These are phyloP conservation scores for Monilinia vaccinii-corymbosi DNA, from an alignment of 2,329 filamentous ascomycete species.

Conservation along the genomic window DNA sequence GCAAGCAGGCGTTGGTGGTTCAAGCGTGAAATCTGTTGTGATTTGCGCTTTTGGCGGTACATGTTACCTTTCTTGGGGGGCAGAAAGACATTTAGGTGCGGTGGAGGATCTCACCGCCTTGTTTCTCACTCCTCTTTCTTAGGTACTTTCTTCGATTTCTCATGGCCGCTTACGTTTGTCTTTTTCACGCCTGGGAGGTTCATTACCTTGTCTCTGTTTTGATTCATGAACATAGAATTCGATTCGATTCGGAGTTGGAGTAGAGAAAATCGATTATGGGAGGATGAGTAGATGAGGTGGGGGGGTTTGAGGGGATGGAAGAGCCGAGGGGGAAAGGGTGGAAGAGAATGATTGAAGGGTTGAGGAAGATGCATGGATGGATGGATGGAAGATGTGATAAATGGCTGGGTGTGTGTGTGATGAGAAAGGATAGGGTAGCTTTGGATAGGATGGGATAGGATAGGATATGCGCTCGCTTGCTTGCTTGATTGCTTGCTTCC, in stretches of 20 bases:
- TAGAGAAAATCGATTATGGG: neutral
- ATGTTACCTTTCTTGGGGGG: neutral
- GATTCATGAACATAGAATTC: slow-evolving; percentile 1
- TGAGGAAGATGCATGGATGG: neutral
- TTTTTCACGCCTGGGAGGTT: no score
- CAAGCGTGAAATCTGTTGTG: neutral
- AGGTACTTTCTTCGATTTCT: neutral
- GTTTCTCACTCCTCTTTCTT: neutral
- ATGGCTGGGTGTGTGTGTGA: neutral
- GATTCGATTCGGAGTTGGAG: neutral
- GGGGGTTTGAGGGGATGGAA: neutral
- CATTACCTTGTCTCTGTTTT: neutral
- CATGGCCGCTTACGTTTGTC: no score
- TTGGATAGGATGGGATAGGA: neutral
- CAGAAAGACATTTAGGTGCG: neutral
- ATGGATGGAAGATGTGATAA: neutral
- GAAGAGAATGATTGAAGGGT: neutral
- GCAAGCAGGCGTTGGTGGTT: neutral
- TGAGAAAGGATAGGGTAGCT: neutral
- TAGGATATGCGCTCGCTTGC: neutral
- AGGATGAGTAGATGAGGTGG: neutral
- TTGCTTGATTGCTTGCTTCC: neutral
- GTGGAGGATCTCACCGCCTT: neutral
- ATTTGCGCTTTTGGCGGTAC: neutral
- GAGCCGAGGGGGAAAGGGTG: neutral